phyloP scores from a whole-genome alignment of 164 flowering plant species.

The Chloranthus sessilifolius region DNA sequence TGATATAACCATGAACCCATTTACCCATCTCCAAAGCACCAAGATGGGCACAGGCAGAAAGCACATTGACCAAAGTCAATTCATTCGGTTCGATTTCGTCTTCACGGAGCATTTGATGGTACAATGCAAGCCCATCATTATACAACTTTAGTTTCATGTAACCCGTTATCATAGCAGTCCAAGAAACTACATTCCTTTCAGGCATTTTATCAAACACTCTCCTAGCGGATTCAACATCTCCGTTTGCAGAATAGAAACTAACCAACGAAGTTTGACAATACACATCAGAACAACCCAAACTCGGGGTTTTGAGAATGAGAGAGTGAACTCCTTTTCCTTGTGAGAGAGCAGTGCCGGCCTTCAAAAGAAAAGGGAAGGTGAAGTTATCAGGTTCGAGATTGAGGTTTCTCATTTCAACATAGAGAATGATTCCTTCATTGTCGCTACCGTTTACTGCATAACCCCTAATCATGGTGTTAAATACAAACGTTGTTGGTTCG shows the following conservation, averaged over 20 bases:
- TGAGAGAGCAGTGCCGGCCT: slow-evolving; percentile 10
- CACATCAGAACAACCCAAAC: slow-evolving; percentile 11
- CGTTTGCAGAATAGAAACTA: slow-evolving; percentile 12
- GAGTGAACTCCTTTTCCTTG: slow-evolving; percentile 21
- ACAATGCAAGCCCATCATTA: slow-evolving; percentile 17
- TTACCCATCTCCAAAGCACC: slow-evolving; percentile 23
- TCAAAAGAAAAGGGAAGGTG: slow-evolving; percentile 19
- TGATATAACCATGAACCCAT: slow-evolving; percentile 18
- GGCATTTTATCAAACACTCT: slow-evolving; percentile 19
- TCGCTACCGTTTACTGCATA: slow-evolving; percentile 4
- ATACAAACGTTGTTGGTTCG: slow-evolving; percentile 17
- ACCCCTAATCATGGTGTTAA: slow-evolving; percentile 23
- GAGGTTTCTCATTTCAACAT: slow-evolving; percentile 11
- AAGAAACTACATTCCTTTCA: slow-evolving; percentile 21
- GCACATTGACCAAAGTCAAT: slow-evolving; percentile 17
- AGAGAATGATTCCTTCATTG: slow-evolving; percentile 11
- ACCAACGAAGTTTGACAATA: slow-evolving; percentile 19
- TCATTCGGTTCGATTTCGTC: slow-evolving; percentile 19
- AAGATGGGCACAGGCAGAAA: slow-evolving; percentile 25
- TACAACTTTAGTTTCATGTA: slow-evolving; percentile 15
- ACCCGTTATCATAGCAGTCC: slow-evolving; percentile 26
- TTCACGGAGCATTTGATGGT: slow-evolving; percentile 17
- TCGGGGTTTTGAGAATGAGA: slow-evolving; percentile 12
- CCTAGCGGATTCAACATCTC: slow-evolving; percentile 18
- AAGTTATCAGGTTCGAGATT: slow-evolving; percentile 21